Conservation (phyloP, 2,329 filamentous ascomycete genomes). For the Samsoniella hepiali region DNA sequence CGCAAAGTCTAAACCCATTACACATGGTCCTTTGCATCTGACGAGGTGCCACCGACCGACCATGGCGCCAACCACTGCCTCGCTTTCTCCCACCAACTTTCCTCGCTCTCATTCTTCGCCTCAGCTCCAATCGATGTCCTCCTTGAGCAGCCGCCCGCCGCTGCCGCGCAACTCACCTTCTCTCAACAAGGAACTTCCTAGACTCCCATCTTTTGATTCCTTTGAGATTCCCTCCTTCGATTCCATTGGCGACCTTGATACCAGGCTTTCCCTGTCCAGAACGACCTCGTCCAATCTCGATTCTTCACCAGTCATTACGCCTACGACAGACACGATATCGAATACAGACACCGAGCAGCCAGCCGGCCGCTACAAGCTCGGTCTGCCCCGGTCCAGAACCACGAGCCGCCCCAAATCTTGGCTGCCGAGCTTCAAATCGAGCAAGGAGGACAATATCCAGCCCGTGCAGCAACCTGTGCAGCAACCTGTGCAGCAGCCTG, state of each 20-base stretch:
- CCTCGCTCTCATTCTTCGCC: conserved; percentile 36
- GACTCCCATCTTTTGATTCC: conserved; percentile 36
- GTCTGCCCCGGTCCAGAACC: conserved; percentile 25
- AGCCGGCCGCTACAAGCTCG: conserved; percentile 1
- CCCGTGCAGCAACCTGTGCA: conserved; percentile 21
- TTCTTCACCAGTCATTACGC: background rate
- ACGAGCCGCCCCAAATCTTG: conserved; percentile 51
- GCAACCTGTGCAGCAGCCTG: too few relatives aligned
- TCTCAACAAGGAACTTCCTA: conserved; percentile 27
- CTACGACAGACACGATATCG: conserved; percentile 24
- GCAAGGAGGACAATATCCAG: conserved; percentile 27
- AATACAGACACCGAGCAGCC: conserved; percentile 37
- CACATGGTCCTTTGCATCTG: conserved; percentile 3
- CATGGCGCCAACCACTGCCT: conserved; percentile 39
- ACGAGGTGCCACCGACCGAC: conserved; percentile 21
- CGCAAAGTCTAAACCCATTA: background rate
- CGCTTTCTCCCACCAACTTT: conserved; percentile 25
- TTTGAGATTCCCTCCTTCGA: conserved; percentile 55
- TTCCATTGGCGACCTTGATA: conserved; percentile 47
- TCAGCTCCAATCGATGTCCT: conserved; percentile 30
- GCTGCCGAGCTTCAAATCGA: conserved; percentile 47
- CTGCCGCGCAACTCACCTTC: conserved; percentile 20
- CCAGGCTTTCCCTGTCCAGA: conserved; percentile 39
- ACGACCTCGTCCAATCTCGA: conserved; percentile 12
- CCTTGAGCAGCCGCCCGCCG: conserved; percentile 22